Conservation (phyloP, 805 yeast species). For the Komagataella ulmi region DNA sequence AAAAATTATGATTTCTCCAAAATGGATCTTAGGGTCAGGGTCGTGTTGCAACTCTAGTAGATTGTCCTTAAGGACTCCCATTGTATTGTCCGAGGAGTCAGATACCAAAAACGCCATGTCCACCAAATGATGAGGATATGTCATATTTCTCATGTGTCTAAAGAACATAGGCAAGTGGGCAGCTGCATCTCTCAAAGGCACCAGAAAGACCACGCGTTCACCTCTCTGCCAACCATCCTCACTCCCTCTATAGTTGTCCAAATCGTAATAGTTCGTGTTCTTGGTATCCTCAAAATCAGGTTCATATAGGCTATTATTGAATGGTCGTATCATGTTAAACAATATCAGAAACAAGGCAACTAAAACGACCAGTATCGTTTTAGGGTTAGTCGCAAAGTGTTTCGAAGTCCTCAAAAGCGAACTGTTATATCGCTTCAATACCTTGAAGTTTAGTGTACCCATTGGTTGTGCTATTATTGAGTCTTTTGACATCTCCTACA, state of each 20-base stretch:
- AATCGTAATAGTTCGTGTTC: conserved; percentile 20
- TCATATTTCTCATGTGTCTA: conserved; percentile 39
- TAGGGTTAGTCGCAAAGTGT: not conserved
- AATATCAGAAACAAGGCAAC: not conserved
- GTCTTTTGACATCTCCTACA: conserved; percentile 1
- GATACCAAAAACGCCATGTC: conserved; percentile 73
- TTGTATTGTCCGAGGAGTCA: conserved; percentile 81
- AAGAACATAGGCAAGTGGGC: conserved; percentile 51
- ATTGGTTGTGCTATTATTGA: not conserved
- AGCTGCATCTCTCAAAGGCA: conserved; percentile 47
- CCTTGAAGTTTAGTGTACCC: not conserved
- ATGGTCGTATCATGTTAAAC: not conserved
- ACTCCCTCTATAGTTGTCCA: conserved; percentile 26
- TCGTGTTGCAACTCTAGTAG: conserved; percentile 53
- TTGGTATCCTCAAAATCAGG: conserved; percentile 3
- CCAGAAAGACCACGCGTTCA: conserved; percentile 40
- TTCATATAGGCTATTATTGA: not conserved
- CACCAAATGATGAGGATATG: conserved; percentile 42
- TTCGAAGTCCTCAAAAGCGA: not conserved
- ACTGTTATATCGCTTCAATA: not conserved
- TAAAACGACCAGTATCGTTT: not conserved
- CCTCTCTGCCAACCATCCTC: conserved; percentile 40
- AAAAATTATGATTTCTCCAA: conserved; percentile 77
- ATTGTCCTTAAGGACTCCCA: conserved; percentile 48
- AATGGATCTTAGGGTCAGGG: conserved; percentile 45